These are phyloP conservation scores for Erigeron philadelphicus DNA, from an alignment of 140 eudicot genomes.

Conservation along the genomic window DNA sequence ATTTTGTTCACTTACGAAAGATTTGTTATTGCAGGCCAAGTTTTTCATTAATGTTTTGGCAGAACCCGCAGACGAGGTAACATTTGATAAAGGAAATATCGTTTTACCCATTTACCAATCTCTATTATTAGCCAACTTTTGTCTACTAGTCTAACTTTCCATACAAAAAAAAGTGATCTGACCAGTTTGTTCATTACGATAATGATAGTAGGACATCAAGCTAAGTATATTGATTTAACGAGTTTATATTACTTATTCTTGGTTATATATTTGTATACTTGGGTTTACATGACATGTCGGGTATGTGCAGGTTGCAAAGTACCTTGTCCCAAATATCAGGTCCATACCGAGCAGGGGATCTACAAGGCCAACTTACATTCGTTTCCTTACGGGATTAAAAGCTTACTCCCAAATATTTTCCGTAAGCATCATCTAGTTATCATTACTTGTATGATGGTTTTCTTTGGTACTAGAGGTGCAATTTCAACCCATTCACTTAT, in stretches of 20 bases:
- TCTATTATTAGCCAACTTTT: not conserved
- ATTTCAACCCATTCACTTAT: too few relatives aligned
- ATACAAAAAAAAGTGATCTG: constrained; percentile 7
- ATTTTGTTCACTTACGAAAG: constrained; percentile 8
- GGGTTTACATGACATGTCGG: constrained; percentile 9
- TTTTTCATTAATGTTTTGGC: constrained; percentile 96
- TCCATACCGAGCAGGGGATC: constrained; percentile 68
- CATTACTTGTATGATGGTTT: not conserved
- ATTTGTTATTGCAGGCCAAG: constrained; percentile 66
- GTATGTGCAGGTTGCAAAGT: constrained; percentile 73
- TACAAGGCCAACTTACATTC: constrained; percentile 85
- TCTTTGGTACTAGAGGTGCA: not conserved
- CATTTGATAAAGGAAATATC: constrained; percentile 9
- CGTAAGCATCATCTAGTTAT: constrained; percentile 36
- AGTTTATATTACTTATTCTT: not conserved
- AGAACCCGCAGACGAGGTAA: constrained; percentile 94
- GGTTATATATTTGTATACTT: not conserved
- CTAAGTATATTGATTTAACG: constrained; percentile 1
- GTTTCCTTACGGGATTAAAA: constrained; percentile 88
- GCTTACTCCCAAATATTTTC: constrained; percentile 96
- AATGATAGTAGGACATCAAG: not conserved
- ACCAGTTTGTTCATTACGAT: constrained; percentile 12
- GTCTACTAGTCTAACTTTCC: constrained; percentile 1
- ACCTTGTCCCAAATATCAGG: constrained; percentile 79
- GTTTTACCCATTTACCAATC: not conserved